Evolutionary conservation across 75 land plant species (phyloP), one percentile per base, ranked within the genome.

Genomic region (Sequoiadendron giganteum): DNA sequence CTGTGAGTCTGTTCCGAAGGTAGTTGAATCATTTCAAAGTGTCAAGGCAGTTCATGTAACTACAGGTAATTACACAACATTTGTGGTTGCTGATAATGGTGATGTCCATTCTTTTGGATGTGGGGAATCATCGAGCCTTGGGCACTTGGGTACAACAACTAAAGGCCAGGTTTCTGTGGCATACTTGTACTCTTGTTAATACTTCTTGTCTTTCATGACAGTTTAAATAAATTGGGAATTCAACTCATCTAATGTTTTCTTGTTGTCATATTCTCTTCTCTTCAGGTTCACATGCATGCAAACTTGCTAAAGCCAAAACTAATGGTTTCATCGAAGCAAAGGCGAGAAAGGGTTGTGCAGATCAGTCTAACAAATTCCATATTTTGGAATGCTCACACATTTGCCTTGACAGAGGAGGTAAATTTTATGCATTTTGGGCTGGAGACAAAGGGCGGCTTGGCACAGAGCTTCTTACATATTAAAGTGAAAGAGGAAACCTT

Each of bases 391-490:
- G 97, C 98, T 30, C 98, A 96, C 88, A 96, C 98, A 0, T 96
- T 96, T 89, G 98, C 98, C 2, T 90, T 96, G 72, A 95, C 96
- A 13, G 95, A 96, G 52, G 91, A 9, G 95, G 94, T 21, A 93
- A 92, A 90, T 90, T 96, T 14, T 96, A 93, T 85, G 98, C 97
- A 65, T 96, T 95, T 87, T 96, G 98, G 10, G 94, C 98, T 0
- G 97, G 95, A 11, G 98, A 96, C 91, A 94, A 96, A 84, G 98
- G 98, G 28, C 98, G 95, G 95, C 95, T 96, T 3, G 98, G 98
- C 10, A 83, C 91, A 39, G 94, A 92, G 70, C 94, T 96, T 10
- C 83, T 86, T 52, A 94, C 79, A 36, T 87, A 90, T 76, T 93
- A 94, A 85, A 91, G 84, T n/a, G 96, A 95, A 85, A 88, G 95